Evolutionary conservation across 176 grass and related monocot genomes (phyloP).

Genomic region (Carex pumila): DNA sequence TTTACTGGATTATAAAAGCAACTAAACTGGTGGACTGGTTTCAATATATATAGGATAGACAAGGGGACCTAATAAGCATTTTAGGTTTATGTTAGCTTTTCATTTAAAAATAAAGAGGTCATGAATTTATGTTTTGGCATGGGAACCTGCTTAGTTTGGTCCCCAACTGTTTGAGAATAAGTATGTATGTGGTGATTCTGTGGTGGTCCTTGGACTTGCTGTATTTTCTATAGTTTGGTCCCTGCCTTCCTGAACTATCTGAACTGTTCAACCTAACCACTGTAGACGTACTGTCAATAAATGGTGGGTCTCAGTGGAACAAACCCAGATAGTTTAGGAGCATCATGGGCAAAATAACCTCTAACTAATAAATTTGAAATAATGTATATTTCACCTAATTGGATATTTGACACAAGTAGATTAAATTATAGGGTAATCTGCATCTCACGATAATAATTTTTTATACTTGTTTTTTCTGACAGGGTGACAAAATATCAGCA

Average conservation of each 20-base stretch:
- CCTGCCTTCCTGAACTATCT: background rate
- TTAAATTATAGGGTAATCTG: background rate
- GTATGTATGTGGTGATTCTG: background rate
- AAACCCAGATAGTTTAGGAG: background rate
- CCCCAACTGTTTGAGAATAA: background rate
- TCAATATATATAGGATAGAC: background rate
- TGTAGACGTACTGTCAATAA: background rate
- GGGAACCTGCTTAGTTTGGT: background rate
- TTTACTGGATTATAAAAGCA: background rate
- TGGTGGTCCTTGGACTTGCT: background rate
- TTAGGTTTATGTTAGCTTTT: background rate
- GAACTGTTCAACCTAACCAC: background rate
- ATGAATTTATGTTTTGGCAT: background rate
- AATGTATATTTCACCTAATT: background rate
- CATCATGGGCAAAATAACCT: background rate
- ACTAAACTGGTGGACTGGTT: background rate
- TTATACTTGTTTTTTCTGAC: conserved; percentile 17
- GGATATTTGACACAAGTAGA: background rate
- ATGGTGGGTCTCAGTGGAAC: background rate
- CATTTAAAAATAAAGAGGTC: background rate
- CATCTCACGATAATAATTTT: background rate
- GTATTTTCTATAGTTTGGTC: background rate
- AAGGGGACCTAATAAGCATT: background rate
- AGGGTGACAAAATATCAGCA: conserved; percentile 53
- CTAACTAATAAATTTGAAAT: background rate